A percentile compares a stretch with the other conserved stretches of the same genome.
phyloP scores from a whole-genome alignment of 371 early-diverging fungal genomes.

The Sporodiniella umbellata region DNA sequence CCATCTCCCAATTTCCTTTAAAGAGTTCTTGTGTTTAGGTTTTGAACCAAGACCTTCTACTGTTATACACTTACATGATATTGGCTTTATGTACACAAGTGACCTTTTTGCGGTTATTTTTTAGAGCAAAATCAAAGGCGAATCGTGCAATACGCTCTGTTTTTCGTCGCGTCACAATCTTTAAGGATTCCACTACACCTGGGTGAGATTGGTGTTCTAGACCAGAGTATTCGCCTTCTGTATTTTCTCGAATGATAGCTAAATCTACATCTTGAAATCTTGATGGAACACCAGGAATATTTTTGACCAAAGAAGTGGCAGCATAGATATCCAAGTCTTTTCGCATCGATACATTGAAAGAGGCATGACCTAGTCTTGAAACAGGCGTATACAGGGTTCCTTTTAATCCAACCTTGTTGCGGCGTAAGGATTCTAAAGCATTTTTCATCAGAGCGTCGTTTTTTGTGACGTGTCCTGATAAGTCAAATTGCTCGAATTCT shows the following conservation, averaged over 20 bases:
- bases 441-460: slow-evolving; percentile 75
- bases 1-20: slow-evolving; percentile 94
- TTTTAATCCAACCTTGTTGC: slow-evolving; percentile 96
- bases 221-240: slow-evolving; percentile 98
- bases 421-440: slow-evolving; percentile 83
- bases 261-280: slow-evolving; percentile 92
- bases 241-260: slow-evolving; percentile 98
- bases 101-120: slow-evolving; percentile 94
- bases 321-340: slow-evolving; percentile 97
- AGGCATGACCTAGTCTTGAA: slow-evolving; percentile 79
- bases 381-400: slow-evolving; percentile 95
- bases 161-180: slow-evolving; percentile 92
- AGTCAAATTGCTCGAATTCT: slow-evolving; percentile 93
- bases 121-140: slow-evolving; percentile 96
- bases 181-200: slow-evolving; percentile 96
- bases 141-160: slow-evolving; percentile 97
- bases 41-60: background rate
- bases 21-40: background rate
- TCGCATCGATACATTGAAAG: slow-evolving; percentile 93
- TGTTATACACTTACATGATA: slow-evolving; percentile 75
- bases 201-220: slow-evolving; percentile 95
- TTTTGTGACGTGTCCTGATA: slow-evolving; percentile 81
- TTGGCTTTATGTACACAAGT: slow-evolving; percentile 99
- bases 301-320: slow-evolving; percentile 82
- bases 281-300: slow-evolving; percentile 76